These are phyloP conservation scores for Dioszegia crocea DNA, from an alignment of 768 basidiomycete species.

Conservation along the genomic window DNA sequence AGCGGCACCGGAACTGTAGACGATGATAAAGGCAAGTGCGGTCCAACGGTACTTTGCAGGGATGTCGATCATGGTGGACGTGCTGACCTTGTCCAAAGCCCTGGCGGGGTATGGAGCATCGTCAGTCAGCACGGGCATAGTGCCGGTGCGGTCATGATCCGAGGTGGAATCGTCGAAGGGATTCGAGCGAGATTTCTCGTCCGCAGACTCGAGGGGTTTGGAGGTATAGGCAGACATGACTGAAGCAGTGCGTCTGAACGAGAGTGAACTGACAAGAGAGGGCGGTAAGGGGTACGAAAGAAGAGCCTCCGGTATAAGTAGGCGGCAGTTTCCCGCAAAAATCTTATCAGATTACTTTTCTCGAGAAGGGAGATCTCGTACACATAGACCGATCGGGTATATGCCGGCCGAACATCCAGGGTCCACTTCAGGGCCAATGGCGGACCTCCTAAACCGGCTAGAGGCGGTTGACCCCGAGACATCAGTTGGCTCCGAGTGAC, in stretches of 20 bases:
- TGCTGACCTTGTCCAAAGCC: background rate
- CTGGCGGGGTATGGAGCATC: background rate
- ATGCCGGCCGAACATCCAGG: no score
- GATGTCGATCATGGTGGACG: conserved; percentile 7
- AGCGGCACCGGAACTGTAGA: conserved; percentile 30
- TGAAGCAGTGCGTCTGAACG: background rate
- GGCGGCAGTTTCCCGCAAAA: no score
- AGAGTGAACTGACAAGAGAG: no score
- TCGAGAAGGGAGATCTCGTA: background rate
- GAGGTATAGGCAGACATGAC: background rate
- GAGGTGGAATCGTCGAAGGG: background rate
- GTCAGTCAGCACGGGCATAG: background rate
- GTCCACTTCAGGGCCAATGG: no score
- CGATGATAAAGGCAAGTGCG: conserved; percentile 34
- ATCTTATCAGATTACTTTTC: background rate
- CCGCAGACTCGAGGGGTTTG: conserved; percentile 1
- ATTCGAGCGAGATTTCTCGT: background rate
- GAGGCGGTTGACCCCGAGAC: no score
- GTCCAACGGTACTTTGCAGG: conserved; percentile 21
- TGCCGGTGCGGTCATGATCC: background rate
- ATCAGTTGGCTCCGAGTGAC: no score
- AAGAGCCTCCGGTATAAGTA: no score
- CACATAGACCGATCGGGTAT: background rate
- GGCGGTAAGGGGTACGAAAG: no score
- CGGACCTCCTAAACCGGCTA: no score